These are phyloP conservation scores for Aegilops sharonensis DNA, from an alignment of 176 grass and related monocot genomes.

Conservation along the genomic window DNA sequence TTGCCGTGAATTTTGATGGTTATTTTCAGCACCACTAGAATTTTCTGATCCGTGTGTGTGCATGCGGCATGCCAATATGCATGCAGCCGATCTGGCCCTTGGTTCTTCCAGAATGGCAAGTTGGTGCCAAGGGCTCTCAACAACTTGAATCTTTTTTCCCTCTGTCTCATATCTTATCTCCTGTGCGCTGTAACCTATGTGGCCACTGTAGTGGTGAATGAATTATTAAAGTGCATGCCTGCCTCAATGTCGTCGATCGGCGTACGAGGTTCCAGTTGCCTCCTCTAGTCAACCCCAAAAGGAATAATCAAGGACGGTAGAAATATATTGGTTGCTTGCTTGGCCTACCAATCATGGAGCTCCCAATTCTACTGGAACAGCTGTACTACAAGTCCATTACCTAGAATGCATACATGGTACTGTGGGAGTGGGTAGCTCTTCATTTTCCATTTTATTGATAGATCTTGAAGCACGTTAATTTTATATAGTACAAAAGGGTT, in stretches of 20 bases:
- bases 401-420: neutral
- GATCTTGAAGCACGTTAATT: neutral
- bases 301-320: no score
- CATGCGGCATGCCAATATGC: neutral
- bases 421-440: neutral
- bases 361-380: conserved; percentile 33
- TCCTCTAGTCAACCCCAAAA: conserved; percentile 26
- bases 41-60: neutral
- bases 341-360: conserved; percentile 33
- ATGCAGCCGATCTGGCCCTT: conserved; percentile 24
- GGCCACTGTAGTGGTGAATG: conserved; percentile 39
- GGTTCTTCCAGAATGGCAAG: conserved; percentile 21
- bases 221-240: conserved; percentile 36
- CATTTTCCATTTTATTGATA: neutral
- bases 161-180: conserved; percentile 27
- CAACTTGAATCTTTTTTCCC: neutral
- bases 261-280: conserved; percentile 41
- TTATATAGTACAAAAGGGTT: neutral
- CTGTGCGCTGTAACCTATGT: conserved; percentile 19
- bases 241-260: neutral
- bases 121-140: neutral
- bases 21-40: neutral
- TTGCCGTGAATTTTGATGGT: neutral
- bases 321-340: neutral
- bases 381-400: neutral